Conservation (phyloP, 228 moss, liverwort and hornwort genomes). For the Sphagnum fallax region DNA sequence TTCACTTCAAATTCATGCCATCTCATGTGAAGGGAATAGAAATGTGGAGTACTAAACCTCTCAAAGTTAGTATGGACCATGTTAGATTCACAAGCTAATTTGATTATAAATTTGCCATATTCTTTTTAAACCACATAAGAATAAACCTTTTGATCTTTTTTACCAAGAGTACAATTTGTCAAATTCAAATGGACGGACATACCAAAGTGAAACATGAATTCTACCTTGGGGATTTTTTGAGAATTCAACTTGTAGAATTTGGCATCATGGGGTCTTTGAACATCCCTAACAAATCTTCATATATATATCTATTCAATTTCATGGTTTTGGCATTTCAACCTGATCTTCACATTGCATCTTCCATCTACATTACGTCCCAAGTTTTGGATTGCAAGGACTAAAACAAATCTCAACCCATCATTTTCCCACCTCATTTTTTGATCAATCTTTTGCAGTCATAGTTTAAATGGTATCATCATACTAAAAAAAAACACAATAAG, state of each 20-base stretch:
- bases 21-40: too few relatives aligned
- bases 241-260: slow-evolving; percentile 75
- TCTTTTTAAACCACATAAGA: background rate
- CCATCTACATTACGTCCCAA: slow-evolving; percentile 87
- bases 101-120: background rate
- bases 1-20: background rate
- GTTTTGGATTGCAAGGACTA: slow-evolving; percentile 77
- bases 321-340: slow-evolving; percentile 53
- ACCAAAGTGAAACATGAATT: background rate
- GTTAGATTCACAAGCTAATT: too few relatives aligned
- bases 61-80: too few relatives aligned
- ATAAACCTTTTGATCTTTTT: background rate
- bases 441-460: too few relatives aligned
- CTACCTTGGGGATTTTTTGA: slow-evolving; percentile 75
- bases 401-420: background rate
- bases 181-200: background rate
- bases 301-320: slow-evolving; percentile 67
- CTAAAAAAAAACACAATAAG: too few relatives aligned
- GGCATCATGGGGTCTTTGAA: slow-evolving; percentile 82
- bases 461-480: too few relatives aligned
- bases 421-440: too few relatives aligned
- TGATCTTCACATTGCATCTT: slow-evolving; percentile 81
- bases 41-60: too few relatives aligned
- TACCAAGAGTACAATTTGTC: background rate
- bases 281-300: slow-evolving; percentile 84